Percentiles rank a stretch among this genome's conserved stretches.
These are phyloP conservation scores for Plicaturopsis crispa DNA, from an alignment of 768 basidiomycete species.

Conservation along the genomic window DNA sequence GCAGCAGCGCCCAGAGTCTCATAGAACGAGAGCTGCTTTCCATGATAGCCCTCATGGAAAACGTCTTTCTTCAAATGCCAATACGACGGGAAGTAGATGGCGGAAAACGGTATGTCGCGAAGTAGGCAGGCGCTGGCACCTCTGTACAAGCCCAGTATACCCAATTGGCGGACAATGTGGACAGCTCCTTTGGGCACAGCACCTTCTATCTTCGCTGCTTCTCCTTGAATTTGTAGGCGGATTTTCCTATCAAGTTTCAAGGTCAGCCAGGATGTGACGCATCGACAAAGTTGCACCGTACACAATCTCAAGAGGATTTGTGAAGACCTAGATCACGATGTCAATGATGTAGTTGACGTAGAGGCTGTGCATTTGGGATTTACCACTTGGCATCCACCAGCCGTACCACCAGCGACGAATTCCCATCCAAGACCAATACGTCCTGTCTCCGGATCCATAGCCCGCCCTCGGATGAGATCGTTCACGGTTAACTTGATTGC, in stretches of 20 bases:
- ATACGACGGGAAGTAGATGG: slow-evolving; percentile 86
- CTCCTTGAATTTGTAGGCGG: slow-evolving; percentile 91
- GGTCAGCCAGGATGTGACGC: neutral
- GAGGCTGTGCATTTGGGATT: slow-evolving; percentile 24
- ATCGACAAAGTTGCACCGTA: slow-evolving; percentile 28
- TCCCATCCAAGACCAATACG: slow-evolving; percentile 91
- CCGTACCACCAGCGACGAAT: slow-evolving; percentile 82
- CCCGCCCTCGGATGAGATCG: slow-evolving; percentile 75
- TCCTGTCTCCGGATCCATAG: slow-evolving; percentile 93
- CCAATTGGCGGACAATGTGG: slow-evolving; percentile 90
- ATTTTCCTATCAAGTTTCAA: slow-evolving; percentile 58
- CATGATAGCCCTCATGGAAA: slow-evolving; percentile 93
- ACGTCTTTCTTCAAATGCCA: slow-evolving; percentile 88
- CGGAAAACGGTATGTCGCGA: slow-evolving; percentile 96
- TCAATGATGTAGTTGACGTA: slow-evolving; percentile 1
- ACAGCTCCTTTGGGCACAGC: slow-evolving; percentile 76
- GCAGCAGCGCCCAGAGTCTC: slow-evolving; percentile 84
- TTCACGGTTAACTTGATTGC: slow-evolving; percentile 98
- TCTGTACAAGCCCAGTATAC: slow-evolving; percentile 87
- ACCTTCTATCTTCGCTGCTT: slow-evolving; percentile 83
- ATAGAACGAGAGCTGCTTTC: slow-evolving; percentile 84
- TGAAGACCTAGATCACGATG: slow-evolving; percentile 65
- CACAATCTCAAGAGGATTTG: slow-evolving; percentile 96
- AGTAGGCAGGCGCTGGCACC: slow-evolving; percentile 90
- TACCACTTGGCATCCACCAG: slow-evolving; percentile 98